Percentiles rank a stretch among this genome's conserved stretches.
Evolutionary conservation across 2,329 filamentous ascomycete species (phyloP).

Genomic region (Sporothrix euskadiensis): DNA sequence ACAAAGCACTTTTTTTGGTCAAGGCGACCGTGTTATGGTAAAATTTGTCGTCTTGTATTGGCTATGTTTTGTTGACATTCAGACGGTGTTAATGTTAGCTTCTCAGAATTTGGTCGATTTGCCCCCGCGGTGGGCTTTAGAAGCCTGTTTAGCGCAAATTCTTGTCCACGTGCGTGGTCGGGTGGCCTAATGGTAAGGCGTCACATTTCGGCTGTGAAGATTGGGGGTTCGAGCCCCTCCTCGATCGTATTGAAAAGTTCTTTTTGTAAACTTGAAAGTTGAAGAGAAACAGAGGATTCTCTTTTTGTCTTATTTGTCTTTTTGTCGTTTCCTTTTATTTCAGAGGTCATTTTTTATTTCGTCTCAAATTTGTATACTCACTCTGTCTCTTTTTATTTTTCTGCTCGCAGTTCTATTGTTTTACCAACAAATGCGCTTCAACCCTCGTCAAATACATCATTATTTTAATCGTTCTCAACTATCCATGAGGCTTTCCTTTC

Average conservation of each 20-base stretch:
- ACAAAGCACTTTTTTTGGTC: background rate
- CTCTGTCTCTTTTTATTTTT: background rate
- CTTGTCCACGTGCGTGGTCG: constrained; percentile 31
- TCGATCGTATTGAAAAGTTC: constrained; percentile 30
- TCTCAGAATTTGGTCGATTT: background rate
- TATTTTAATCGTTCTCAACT: too few relatives aligned
- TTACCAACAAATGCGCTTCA: too few relatives aligned
- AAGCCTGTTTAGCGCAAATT: background rate
- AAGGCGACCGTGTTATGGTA: background rate
- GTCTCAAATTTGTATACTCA: background rate
- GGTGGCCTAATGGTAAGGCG: constrained; percentile 37
- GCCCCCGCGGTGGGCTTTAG: background rate
- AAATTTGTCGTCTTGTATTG: background rate
- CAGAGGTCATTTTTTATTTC: background rate
- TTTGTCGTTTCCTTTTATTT: background rate
- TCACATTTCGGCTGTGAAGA: constrained; percentile 36
- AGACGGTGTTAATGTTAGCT: background rate
- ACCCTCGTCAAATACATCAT: too few relatives aligned
- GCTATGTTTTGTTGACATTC: background rate
- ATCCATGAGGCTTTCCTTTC: too few relatives aligned
- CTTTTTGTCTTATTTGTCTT: constrained; percentile 4
- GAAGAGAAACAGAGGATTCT: background rate
- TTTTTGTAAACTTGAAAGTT: constrained; percentile 15
- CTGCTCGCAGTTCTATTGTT: too few relatives aligned
- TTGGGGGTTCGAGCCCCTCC: constrained; percentile 36